phyloP scores from a whole-genome alignment of 169 alveolate genomes.

The Miamiensis avidus region DNA sequence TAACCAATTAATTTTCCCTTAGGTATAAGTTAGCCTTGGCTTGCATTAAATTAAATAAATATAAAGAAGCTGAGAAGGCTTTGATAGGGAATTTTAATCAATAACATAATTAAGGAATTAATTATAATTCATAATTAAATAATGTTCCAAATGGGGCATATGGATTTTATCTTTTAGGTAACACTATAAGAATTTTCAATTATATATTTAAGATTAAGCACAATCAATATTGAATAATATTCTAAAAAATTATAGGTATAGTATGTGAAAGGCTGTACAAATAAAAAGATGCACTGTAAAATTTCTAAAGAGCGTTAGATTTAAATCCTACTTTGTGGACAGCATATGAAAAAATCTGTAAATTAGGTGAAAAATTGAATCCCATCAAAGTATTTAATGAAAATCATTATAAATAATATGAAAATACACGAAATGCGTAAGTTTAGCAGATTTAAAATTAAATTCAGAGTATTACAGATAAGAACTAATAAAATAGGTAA shows the following conservation, averaged over 20 bases:
- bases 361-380: conserved; percentile 57
- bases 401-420: conserved; percentile 48
- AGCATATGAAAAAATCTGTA: conserved; percentile 83
- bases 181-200: too few species aligned
- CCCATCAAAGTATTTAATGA: conserved; percentile 49
- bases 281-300: conserved; percentile 72
- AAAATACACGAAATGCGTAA: conserved; percentile 11
- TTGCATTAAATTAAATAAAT: conserved; percentile 70
- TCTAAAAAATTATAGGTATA: background rate
- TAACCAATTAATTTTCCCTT: background rate
- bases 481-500: conserved; percentile 15
- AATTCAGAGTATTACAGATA: conserved; percentile 21
- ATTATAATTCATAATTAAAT: background rate
- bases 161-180: conserved; percentile 76
- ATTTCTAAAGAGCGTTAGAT: conserved; percentile 72
- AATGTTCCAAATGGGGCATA: conserved; percentile 80
- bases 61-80: conserved; percentile 79
- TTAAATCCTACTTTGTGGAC: conserved; percentile 85
- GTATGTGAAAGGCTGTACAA: conserved; percentile 69
- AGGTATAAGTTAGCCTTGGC: conserved; percentile 78
- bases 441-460: conserved; percentile 26
- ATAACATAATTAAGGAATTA: conserved; percentile 20
- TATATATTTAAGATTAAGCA: too few species aligned
- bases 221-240: too few species aligned
- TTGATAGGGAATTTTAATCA: conserved; percentile 28